phyloP scores from a whole-genome alignment of 225 moss, liverwort and hornwort species.

The Bryoerythrophyllum caledonicum region DNA sequence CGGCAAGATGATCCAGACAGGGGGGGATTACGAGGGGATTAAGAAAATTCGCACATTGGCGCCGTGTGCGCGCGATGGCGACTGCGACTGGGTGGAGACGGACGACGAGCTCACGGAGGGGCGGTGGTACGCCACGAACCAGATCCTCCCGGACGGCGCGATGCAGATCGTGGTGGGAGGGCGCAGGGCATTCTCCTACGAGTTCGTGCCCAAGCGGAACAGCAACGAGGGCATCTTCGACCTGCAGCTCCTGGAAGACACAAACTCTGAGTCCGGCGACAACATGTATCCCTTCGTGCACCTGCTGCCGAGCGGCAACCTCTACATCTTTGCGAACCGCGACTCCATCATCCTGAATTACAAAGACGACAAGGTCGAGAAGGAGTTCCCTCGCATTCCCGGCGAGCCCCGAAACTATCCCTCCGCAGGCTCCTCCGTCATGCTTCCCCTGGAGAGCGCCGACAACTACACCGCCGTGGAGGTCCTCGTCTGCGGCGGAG shows the following conservation, averaged over 20 bases:
- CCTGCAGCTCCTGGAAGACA: slow-evolving; percentile 43
- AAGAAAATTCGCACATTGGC: slow-evolving; percentile 34
- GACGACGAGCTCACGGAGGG: slow-evolving; percentile 27
- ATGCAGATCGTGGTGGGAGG: slow-evolving; percentile 41
- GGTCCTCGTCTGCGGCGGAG: slow-evolving; percentile 66
- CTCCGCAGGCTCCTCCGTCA: slow-evolving; percentile 50
- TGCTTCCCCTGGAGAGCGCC: slow-evolving; percentile 44
- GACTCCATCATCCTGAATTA: slow-evolving; percentile 53
- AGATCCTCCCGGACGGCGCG: slow-evolving; percentile 38
- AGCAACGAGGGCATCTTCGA: slow-evolving; percentile 29
- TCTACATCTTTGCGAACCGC: slow-evolving; percentile 49
- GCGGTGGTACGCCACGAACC: slow-evolving; percentile 49
- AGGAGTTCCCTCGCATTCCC: slow-evolving; percentile 45
- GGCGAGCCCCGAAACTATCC: slow-evolving; percentile 65
- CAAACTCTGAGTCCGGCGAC: slow-evolving; percentile 38
- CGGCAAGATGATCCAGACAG: slow-evolving; percentile 48
- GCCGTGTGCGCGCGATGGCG: slow-evolving; percentile 23
- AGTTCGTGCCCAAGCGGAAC: slow-evolving; percentile 51
- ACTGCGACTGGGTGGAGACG: slow-evolving; percentile 51
- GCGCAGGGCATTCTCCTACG: slow-evolving; percentile 36
- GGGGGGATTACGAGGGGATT: slow-evolving; percentile 49
- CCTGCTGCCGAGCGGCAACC: slow-evolving; percentile 39
- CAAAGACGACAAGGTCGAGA: slow-evolving; percentile 38
- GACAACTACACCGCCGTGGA: slow-evolving; percentile 34
- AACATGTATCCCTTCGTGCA: slow-evolving; percentile 63